These are phyloP conservation scores for Leersia perrieri DNA, from an alignment of 176 grass and related monocot species.

Conservation along the genomic window DNA sequence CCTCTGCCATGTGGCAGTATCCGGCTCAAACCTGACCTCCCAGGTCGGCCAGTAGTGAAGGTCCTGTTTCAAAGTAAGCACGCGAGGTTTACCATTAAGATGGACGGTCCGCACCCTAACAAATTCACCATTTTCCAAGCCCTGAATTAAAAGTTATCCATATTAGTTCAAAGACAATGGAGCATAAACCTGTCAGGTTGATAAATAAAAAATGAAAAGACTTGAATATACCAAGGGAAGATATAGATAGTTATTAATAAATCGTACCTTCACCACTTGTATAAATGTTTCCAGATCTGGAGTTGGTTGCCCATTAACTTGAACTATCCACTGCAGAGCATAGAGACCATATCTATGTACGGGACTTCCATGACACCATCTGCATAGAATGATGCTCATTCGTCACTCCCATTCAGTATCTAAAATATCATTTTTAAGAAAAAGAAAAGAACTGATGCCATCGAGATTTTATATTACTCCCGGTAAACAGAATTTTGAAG, in stretches of 20 bases:
- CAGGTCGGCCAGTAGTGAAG: conserved; percentile 99
- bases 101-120: conserved; percentile 93
- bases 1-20: conserved; percentile 76
- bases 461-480: not conserved
- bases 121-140: conserved; percentile 84
- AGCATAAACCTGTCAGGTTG: not conserved
- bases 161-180: conserved; percentile 21
- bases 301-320: conserved; percentile 85
- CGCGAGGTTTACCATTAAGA: conserved; percentile 92
- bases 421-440: not conserved
- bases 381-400: conserved; percentile 41
- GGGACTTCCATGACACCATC: conserved; percentile 99
- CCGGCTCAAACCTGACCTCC: conserved; percentile 91
- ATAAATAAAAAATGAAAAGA: conserved; percentile 12
- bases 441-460: not conserved
- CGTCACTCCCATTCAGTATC: not conserved
- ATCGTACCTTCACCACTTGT: conserved; percentile 76
- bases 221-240: not conserved
- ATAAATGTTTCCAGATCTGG: conserved; percentile 85
- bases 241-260: not conserved
- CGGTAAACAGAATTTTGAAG: not conserved
- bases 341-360: conserved; percentile 97
- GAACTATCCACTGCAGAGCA: conserved; percentile 98
- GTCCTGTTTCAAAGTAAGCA: conserved; percentile 92
- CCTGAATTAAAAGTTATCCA: conserved; percentile 39